phyloP scores from a whole-genome alignment of 2,329 filamentous ascomycete genomes.

The Fusarium sambucinum region DNA sequence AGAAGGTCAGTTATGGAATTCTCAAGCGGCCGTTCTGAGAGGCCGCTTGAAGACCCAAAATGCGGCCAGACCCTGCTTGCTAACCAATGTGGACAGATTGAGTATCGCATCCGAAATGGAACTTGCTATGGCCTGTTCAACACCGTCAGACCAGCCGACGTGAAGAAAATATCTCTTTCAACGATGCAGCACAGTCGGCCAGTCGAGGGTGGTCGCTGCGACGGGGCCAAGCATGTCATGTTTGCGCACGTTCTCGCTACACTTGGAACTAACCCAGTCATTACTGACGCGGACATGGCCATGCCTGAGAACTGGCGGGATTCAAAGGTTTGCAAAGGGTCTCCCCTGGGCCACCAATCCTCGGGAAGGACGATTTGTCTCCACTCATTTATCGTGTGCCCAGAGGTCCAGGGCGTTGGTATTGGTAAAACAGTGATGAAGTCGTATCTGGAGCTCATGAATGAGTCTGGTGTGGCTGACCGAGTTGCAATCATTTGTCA shows the following conservation, averaged over 20 bases:
- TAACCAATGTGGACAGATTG: conserved; percentile 43
- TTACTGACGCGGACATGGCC: conserved; percentile 83
- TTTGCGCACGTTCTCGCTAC: conserved; percentile 84
- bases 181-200: conserved; percentile 64
- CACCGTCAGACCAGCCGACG: conserved; percentile 64
- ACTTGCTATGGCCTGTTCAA: conserved; percentile 86
- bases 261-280: conserved; percentile 69
- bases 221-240: conserved; percentile 64
- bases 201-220: conserved; percentile 63
- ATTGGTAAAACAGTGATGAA: conserved; percentile 80
- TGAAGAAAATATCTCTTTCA: conserved; percentile 61
- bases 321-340: conserved; percentile 55
- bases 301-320: conserved; percentile 76
- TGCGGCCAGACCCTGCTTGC: background rate
- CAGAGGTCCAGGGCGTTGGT: conserved; percentile 78
- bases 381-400: conserved; percentile 85
- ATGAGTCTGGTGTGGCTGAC: conserved; percentile 75
- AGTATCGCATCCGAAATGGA: conserved; percentile 57
- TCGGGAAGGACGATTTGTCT: conserved; percentile 80
- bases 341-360: conserved; percentile 76
- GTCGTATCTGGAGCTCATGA: conserved; percentile 82
- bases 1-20: conserved; percentile 60
- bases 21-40: background rate
- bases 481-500: conserved; percentile 82
- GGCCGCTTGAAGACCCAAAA: background rate